Evolutionary conservation across 352 stramenopile genomes (phyloP).

Genomic region (Aphanomyces invadans): DNA sequence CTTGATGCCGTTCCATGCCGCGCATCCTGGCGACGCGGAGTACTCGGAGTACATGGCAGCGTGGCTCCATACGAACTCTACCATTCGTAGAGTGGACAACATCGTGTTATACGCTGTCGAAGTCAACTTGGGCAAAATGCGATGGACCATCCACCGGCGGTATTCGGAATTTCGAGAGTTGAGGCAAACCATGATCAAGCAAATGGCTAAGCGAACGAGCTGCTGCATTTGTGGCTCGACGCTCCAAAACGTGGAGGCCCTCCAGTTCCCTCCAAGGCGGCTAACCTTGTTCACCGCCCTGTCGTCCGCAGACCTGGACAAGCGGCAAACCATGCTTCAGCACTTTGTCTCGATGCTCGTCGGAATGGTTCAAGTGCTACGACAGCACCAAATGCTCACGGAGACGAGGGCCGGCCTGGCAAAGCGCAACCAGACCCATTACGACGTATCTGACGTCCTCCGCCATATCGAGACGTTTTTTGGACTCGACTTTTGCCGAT

Average conservation of each 20-base stretch:
- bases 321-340: constrained; percentile 47
- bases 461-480: constrained; percentile 65
- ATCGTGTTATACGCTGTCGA: constrained; percentile 67
- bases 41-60: constrained; percentile 71
- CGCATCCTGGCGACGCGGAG: constrained; percentile 38
- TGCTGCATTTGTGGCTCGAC: constrained; percentile 60
- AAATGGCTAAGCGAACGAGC: constrained; percentile 32
- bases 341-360: constrained; percentile 49
- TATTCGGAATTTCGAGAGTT: constrained; percentile 66
- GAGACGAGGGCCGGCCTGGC: constrained; percentile 30
- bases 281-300: constrained; percentile 24
- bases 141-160: constrained; percentile 51
- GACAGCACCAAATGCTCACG: constrained; percentile 52
- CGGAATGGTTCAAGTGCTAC: constrained; percentile 46
- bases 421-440: constrained; percentile 20
- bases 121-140: constrained; percentile 51
- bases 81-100: constrained; percentile 27
- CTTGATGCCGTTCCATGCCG: background rate
- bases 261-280: constrained; percentile 33
- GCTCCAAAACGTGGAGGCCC: constrained; percentile 44
- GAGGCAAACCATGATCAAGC: constrained; percentile 51
- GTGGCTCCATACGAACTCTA: constrained; percentile 34
- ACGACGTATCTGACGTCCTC: constrained; percentile 48
- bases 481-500: constrained; percentile 54
- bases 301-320: constrained; percentile 27